phyloP scores from a whole-genome alignment of 208 protist species.

The Crithidia sp. region DNA sequence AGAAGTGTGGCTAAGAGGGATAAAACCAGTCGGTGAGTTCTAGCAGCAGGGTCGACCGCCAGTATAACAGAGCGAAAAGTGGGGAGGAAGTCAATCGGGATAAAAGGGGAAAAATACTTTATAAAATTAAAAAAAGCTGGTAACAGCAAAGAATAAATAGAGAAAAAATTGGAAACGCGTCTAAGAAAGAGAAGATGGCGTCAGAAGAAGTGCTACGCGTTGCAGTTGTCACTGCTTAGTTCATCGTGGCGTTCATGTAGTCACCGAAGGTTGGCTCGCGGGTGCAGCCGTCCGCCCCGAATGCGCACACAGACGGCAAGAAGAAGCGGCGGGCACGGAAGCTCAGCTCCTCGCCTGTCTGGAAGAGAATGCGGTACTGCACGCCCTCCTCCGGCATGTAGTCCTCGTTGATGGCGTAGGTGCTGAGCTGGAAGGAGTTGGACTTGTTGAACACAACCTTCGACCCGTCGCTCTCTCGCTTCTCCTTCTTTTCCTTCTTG shows the following conservation, averaged over 20 bases:
- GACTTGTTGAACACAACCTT: slow-evolving; percentile 33
- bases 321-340: slow-evolving; percentile 54
- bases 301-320: slow-evolving; percentile 39
- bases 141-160: slow-evolving; percentile 6
- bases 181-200: no score
- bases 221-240: background rate
- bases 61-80: no score
- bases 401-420: slow-evolving; percentile 51
- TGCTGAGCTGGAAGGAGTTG: slow-evolving; percentile 45
- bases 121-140: background rate
- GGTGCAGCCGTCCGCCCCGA: slow-evolving; percentile 29
- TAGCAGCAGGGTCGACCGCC: no score
- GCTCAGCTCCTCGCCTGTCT: slow-evolving; percentile 45
- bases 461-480: slow-evolving; percentile 11
- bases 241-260: slow-evolving; percentile 14
- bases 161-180: slow-evolving; percentile 6
- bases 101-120: no score
- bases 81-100: no score
- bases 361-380: slow-evolving; percentile 42
- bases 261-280: slow-evolving; percentile 21
- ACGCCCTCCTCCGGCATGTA: slow-evolving; percentile 39
- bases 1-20: no score
- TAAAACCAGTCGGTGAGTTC: no score
- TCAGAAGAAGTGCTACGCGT: no score
- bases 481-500: slow-evolving; percentile 19